Conservation (phyloP, 2,329 filamentous ascomycete species). For the Colletotrichum paranaense region DNA sequence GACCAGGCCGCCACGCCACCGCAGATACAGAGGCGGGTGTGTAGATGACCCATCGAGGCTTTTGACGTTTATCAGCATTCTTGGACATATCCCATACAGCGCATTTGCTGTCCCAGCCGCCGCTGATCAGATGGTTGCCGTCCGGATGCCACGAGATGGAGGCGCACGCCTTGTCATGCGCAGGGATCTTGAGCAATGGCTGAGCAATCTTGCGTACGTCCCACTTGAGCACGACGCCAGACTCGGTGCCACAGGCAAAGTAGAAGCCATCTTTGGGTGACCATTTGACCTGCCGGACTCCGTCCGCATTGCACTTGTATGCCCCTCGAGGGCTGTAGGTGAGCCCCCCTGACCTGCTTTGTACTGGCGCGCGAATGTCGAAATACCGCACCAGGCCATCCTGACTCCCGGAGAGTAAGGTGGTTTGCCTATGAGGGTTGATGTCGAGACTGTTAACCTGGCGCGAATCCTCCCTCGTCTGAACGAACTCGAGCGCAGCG, state of each 20-base stretch:
- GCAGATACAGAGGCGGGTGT: slow-evolving; percentile 70
- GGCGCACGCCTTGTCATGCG: slow-evolving; percentile 69
- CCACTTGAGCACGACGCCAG: slow-evolving; percentile 72
- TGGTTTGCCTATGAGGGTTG: slow-evolving; percentile 68
- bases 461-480: slow-evolving; percentile 70
- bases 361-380: slow-evolving; percentile 62
- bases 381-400: slow-evolving; percentile 73
- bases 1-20: slow-evolving; percentile 72
- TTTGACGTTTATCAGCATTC: slow-evolving; percentile 71
- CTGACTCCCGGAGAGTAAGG: slow-evolving; percentile 71
- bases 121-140: slow-evolving; percentile 73
- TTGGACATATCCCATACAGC: slow-evolving; percentile 74
- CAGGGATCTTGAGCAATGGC: slow-evolving; percentile 69
- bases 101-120: slow-evolving; percentile 70
- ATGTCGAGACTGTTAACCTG: slow-evolving; percentile 74
- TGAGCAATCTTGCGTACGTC: slow-evolving; percentile 66
- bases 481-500: slow-evolving; percentile 63
- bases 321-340: slow-evolving; percentile 57
- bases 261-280: slow-evolving; percentile 70
- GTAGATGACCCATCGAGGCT: slow-evolving; percentile 70
- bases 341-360: slow-evolving; percentile 59
- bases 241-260: slow-evolving; percentile 74
- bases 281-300: slow-evolving; percentile 73
- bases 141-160: slow-evolving; percentile 76
- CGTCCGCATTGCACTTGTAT: slow-evolving; percentile 64